Evolutionary conservation across 345 rosid species (phyloP), one percentile per base, ranked within the genome.

Genomic region (Reutealis trisperma): DNA sequence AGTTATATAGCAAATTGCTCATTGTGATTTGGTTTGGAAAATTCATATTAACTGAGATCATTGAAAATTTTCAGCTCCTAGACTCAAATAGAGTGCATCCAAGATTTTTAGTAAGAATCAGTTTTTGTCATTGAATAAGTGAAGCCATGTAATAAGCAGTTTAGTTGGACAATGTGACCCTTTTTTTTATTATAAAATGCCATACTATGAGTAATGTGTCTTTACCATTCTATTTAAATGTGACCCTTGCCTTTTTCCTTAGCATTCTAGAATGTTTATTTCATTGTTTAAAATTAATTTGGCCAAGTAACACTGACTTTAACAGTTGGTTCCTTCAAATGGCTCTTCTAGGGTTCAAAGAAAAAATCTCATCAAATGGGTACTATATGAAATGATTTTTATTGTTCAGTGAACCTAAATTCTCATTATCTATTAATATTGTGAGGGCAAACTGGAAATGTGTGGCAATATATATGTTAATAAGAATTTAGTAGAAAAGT

Each of bases 51-150:
- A 37, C 27, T 54, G 5, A 37, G 59, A 27, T 67, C 49, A 54
- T 62, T 68, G 68, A 62, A 42, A 66, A 37, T 61, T 78, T 65
- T 61, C 90, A 93, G 99, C 97, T 92, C 72, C 79, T 93, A 64
- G 91, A 92, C 81, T 87, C 98, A 3, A 88, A 94, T 79, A 90
- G 94, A 62, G 87, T 96, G 73, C 63, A 71, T 71, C 27, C 49
- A 71, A 5, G 21, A 54, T 8, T 44, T 32, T 71, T 30, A 18
- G 49, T 49, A 24, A 32, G 13, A 70, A 70, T 16, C 4, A 14
- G 55, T 14, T 51, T 51, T 42, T 42, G 3, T 51, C 55, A 51
- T 51, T 51, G 18, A 51, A 51, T 51, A 14, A 4, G 42, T 30
- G 37, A 32, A 32, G 10, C 3, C 27, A 27, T 52, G 16, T 13